phyloP scores from a whole-genome alignment of 2,329 filamentous ascomycete species.

The Ophiostoma perfectum region DNA sequence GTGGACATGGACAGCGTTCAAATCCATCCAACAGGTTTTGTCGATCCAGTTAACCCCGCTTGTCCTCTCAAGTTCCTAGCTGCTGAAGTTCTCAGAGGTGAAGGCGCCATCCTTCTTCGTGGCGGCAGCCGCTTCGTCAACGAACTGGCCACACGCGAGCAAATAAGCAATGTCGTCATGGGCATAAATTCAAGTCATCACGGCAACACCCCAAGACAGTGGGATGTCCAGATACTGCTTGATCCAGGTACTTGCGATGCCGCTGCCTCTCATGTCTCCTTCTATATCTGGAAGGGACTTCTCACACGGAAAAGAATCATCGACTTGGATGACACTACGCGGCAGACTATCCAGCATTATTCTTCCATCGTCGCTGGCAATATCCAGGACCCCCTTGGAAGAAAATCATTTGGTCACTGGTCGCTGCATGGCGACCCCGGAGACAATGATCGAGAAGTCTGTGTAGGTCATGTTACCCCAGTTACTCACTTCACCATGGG shows the following conservation, averaged over 20 bases:
- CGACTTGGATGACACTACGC: slow-evolving; percentile 80
- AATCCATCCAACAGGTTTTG: slow-evolving; percentile 94
- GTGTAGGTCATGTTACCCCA: slow-evolving; percentile 76
- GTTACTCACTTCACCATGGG: slow-evolving; percentile 99
- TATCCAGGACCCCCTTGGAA: slow-evolving; percentile 91
- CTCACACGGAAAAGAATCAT: slow-evolving; percentile 98
- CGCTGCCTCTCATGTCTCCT: slow-evolving; percentile 96
- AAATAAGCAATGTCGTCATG: slow-evolving; percentile 93
- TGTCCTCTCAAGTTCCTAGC: slow-evolving; percentile 99
- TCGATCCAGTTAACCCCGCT: slow-evolving; percentile 92
- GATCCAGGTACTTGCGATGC: slow-evolving; percentile 98
- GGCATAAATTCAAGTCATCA: background rate
- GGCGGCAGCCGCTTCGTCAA: slow-evolving; percentile 96
- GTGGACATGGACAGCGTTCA: slow-evolving; percentile 99
- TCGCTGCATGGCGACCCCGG: slow-evolving; percentile 55
- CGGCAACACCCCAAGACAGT: slow-evolving; percentile 36
- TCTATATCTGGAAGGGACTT: slow-evolving; percentile 94
- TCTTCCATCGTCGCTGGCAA: slow-evolving; percentile 92
- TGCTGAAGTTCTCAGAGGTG: slow-evolving; percentile 94
- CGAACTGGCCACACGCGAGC: slow-evolving; percentile 96
- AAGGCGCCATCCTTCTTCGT: slow-evolving; percentile 86
- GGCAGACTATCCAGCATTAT: slow-evolving; percentile 87
- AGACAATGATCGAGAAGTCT: slow-evolving; percentile 82
- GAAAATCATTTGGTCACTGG: slow-evolving; percentile 97
- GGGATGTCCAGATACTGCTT: slow-evolving; percentile 91